Evolutionary conservation across 495 filamentous ascomycete genomes (phyloP), one percentile per base, ranked within the genome.

Genomic region (Talaromyces proteolyticus): DNA sequence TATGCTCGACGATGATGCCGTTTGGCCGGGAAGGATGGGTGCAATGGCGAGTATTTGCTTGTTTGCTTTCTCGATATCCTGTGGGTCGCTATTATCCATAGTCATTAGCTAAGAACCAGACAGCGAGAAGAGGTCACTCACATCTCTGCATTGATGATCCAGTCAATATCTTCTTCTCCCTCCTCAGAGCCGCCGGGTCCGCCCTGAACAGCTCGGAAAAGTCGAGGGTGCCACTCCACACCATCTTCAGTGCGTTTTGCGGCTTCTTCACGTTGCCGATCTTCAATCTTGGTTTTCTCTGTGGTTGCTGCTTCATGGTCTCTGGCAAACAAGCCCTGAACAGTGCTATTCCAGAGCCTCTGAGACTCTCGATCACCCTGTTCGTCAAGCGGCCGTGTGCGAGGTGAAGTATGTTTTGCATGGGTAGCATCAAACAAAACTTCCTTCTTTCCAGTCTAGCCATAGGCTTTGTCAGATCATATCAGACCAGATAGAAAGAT

Each of bases 221-320:
- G 78, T 50, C 78, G 77, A 6, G 93, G 92, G 46, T 80, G 82
- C 94, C 94, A 99, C 52, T 95, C 91, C 12, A 92, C 73, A 42
- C 87, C 89, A 8, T 93, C 84, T 23, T 90, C 82, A 25, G 76
- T 78, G 54, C 93, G 81, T 61, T 81, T 81, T 36, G 91, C 87
- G 2, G 94, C 89, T 60, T 96, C 91, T 36, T 88, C 84, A 61
- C 93, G 77, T 68, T 99, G 93, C 57, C 73, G 80, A 52, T 97
- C 90, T 62, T 99, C 93, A 56, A 97, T 88, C 65, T 86, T 87
- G 16, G 84, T 90, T 72, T 99, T 99, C 62, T 96, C 93, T 37
- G 92, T 89, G 6, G 93, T 99, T 4, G 93, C 93, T 10, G 80
- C 73, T 56, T 89, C 86, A 60, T 99, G 94, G 58, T 99, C 89